These are phyloP conservation scores for Clitocybe nebularis DNA, from an alignment of 1,284 basidiomycete species.

Conservation along the genomic window DNA sequence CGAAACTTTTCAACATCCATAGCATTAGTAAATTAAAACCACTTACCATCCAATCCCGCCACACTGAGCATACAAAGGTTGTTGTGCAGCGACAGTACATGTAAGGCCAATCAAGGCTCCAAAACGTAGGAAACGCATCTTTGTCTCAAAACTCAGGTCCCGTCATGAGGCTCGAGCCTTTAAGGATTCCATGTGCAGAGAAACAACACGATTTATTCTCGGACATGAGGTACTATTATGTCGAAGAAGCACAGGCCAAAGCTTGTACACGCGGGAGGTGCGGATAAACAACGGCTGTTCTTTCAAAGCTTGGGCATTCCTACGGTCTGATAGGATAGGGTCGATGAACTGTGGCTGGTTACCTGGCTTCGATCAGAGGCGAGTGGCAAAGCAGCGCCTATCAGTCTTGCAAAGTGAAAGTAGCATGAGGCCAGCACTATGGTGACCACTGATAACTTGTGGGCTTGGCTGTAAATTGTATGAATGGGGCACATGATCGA, in stretches of 20 bases:
- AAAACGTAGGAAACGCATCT: slow-evolving; percentile 18
- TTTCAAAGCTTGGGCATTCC: background rate
- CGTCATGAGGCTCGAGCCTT: slow-evolving; percentile 1
- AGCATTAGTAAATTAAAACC: background rate
- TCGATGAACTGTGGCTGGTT: background rate
- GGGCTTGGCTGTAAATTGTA: too few relatives aligned
- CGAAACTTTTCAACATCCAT: slow-evolving; percentile 1
- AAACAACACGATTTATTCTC: slow-evolving; percentile 12
- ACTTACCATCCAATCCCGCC: slow-evolving; percentile 48
- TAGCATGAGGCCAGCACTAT: slow-evolving; percentile 2
- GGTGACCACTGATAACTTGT: too few relatives aligned
- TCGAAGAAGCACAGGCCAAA: slow-evolving; percentile 8
- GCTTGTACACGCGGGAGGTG: slow-evolving; percentile 11
- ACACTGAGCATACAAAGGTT: slow-evolving; percentile 40
- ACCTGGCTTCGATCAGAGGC: slow-evolving; percentile 1
- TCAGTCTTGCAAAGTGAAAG: background rate
- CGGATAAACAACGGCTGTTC: slow-evolving; percentile 24
- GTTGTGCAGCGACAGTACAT: slow-evolving; percentile 23
- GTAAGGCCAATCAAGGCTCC: slow-evolving; percentile 19
- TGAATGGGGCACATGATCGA: slow-evolving; percentile 5
- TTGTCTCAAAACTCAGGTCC: slow-evolving; percentile 3
- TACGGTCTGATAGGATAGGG: background rate
- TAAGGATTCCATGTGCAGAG: slow-evolving; percentile 5
- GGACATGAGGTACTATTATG: slow-evolving; percentile 6
- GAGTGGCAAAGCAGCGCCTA: background rate